Conservation (phyloP, 345 rosid species). For the Hirschfeldia incana region DNA sequence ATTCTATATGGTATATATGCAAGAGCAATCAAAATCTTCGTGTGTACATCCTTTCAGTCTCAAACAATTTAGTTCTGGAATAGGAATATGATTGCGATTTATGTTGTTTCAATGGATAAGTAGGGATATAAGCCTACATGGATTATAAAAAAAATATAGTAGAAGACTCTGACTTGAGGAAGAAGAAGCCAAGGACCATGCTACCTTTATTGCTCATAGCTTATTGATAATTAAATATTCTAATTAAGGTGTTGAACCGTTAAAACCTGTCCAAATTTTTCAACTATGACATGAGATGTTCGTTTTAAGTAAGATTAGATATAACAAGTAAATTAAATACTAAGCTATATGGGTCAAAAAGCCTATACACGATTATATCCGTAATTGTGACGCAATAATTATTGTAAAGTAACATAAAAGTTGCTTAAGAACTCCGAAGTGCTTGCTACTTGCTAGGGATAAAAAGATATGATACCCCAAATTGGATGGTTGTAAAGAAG, state of each 20-base stretch:
- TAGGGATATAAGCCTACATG: background rate
- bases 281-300: no score
- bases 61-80: slow-evolving; percentile 5
- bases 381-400: slow-evolving; percentile 28
- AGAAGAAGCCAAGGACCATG: slow-evolving; percentile 37
- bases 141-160: background rate
- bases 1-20: background rate
- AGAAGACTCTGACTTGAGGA: slow-evolving; percentile 16
- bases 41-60: background rate
- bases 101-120: background rate
- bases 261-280: slow-evolving; percentile 1
- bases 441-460: background rate
- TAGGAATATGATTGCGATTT: slow-evolving; percentile 5
- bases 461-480: slow-evolving; percentile 19
- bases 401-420: slow-evolving; percentile 5
- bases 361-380: background rate
- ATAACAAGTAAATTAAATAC: background rate
- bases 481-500: slow-evolving; percentile 35
- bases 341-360: background rate
- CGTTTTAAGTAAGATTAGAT: background rate
- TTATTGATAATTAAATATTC: slow-evolving; percentile 13
- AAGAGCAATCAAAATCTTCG: background rate
- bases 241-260: background rate
- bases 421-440: slow-evolving; percentile 3
- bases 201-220: slow-evolving; percentile 16